Conservation (phyloP, 2,329 filamentous ascomycete genomes). For the Diaporthe sp. region DNA sequence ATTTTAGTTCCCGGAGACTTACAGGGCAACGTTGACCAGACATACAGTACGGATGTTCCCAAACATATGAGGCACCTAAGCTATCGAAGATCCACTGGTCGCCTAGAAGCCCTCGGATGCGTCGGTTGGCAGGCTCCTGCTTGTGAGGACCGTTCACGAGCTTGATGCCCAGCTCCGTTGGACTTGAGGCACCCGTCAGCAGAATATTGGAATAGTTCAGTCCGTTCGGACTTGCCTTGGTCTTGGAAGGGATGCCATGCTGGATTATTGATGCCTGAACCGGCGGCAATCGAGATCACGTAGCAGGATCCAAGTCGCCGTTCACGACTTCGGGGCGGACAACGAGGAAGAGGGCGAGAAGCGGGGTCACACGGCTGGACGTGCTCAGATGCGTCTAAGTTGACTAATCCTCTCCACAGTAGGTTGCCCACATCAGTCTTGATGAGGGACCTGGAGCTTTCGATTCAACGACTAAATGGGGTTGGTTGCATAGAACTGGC, state of each 20-base stretch:
- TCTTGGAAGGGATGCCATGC: constrained; percentile 29
- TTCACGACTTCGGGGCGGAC: neutral
- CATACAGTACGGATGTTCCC: constrained; percentile 53
- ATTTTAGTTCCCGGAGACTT: constrained; percentile 35
- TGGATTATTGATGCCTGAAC: neutral
- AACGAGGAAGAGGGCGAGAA: neutral
- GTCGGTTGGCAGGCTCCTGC: constrained; percentile 50
- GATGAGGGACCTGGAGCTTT: neutral
- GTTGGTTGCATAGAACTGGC: neutral
- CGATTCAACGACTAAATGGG: neutral
- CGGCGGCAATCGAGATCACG: neutral
- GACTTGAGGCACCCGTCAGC: neutral
- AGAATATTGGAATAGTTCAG: neutral
- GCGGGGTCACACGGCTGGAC: neutral
- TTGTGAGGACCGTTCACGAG: constrained; percentile 50
- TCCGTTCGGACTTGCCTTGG: constrained; percentile 11
- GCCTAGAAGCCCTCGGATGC: constrained; percentile 50
- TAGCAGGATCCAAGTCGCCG: neutral
- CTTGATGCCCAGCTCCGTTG: constrained; percentile 44
- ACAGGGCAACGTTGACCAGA: neutral
- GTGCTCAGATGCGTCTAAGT: constrained; percentile 14
- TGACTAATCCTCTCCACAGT: constrained; percentile 21
- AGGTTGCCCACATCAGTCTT: neutral
- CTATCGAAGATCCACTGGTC: constrained; percentile 52
- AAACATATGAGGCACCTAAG: constrained; percentile 51